Conservation (phyloP, 2,329 filamentous ascomycete species). For the Cercospora citrullina region DNA sequence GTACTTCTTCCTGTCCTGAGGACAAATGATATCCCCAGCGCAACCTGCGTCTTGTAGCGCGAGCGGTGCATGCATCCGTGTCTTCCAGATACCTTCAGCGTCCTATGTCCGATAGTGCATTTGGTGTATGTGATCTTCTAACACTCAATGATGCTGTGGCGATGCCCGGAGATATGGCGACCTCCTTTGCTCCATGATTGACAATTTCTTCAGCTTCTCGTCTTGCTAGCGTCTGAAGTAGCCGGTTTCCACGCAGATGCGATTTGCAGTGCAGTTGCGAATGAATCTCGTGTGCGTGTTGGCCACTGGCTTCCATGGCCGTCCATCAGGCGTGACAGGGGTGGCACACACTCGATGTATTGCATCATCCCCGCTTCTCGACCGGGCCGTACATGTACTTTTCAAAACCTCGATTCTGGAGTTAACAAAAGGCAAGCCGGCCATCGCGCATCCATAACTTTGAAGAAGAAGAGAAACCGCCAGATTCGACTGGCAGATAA, state of each 20-base stretch:
- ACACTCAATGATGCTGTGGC: neutral
- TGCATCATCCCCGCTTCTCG: conserved; percentile 10
- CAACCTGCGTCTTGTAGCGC: neutral
- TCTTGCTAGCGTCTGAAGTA: neutral
- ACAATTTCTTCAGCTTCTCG: neutral
- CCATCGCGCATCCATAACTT: neutral
- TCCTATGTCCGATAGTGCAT: neutral
- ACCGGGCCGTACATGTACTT: neutral
- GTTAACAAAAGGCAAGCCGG: neutral
- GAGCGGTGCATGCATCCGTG: neutral
- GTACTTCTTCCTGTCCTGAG: neutral
- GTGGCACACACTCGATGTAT: conserved; percentile 1
- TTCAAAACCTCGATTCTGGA: neutral
- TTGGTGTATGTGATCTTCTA: neutral
- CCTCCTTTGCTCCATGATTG: neutral
- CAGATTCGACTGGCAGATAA: neutral
- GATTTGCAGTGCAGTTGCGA: neutral
- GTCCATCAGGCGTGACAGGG: neutral
- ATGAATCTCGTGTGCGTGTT: neutral
- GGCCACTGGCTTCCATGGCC: neutral
- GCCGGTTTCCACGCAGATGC: neutral
- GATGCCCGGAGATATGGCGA: neutral
- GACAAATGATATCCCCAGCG: neutral
- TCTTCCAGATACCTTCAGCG: neutral
- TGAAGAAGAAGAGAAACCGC: neutral